Percentiles rank a stretch among this genome's conserved stretches.
Conservation (phyloP, 805 yeast species). For the Wickerhamomyces alni region DNA sequence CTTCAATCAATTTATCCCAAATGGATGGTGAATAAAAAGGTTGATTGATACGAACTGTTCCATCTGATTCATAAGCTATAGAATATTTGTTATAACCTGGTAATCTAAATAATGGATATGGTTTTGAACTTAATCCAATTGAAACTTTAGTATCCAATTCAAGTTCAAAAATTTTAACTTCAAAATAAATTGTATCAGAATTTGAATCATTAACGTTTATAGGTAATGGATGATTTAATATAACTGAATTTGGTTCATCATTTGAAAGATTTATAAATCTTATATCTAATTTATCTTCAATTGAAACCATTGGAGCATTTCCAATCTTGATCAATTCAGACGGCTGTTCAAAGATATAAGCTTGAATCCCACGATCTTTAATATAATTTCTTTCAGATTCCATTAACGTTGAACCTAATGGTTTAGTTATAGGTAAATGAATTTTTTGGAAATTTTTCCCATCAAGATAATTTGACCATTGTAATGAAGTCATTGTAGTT, state of each 20-base stretch:
- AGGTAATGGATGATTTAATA: conserved; percentile 43
- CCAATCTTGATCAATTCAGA: neutral
- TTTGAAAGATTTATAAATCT: conserved; percentile 22
- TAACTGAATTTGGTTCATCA: conserved; percentile 11
- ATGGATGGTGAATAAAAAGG: conserved; percentile 42
- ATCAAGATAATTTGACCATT: conserved; percentile 33
- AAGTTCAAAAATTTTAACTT: conserved; percentile 65
- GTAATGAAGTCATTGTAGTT: conserved; percentile 35
- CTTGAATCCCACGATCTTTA: conserved; percentile 78
- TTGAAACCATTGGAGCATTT: conserved; percentile 40
- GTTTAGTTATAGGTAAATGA: conserved; percentile 39
- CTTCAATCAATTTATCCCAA: conserved; percentile 51
- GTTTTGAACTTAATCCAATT: conserved; percentile 64
- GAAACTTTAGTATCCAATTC: conserved; percentile 44
- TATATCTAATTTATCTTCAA: conserved; percentile 58
- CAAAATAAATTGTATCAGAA: conserved; percentile 52
- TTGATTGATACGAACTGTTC: conserved; percentile 59
- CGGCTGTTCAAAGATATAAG: conserved; percentile 30
- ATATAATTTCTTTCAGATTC: conserved; percentile 77
- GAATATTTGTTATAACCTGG: conserved; percentile 73
- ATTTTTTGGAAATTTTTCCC: conserved; percentile 31
- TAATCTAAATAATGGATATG: conserved; percentile 67
- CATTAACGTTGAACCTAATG: conserved; percentile 37
- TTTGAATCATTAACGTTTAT: conserved; percentile 6
- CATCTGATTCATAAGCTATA: conserved; percentile 68